Conservation (phyloP, 345 rosid genomes). For the Boechera retrofracta region DNA sequence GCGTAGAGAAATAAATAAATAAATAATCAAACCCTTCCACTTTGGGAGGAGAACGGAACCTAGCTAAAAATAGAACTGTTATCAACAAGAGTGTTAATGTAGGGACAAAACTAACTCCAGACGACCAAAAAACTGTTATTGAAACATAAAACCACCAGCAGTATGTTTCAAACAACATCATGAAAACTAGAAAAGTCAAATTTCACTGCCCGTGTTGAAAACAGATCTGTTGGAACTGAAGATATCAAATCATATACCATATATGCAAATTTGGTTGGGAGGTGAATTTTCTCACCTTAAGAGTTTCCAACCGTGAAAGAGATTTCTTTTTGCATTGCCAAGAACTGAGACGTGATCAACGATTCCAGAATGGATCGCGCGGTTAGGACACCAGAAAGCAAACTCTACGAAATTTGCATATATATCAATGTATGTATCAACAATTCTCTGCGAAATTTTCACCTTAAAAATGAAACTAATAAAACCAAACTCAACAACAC, state of each 20-base stretch:
- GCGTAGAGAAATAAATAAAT: constrained; percentile 2
- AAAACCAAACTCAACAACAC: not conserved
- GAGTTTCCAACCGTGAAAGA: not conserved
- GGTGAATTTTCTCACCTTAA: not conserved
- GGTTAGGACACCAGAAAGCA: not conserved
- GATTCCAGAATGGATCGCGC: not conserved
- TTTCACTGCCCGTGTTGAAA: not conserved
- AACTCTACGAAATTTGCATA: not conserved
- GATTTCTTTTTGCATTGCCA: not conserved
- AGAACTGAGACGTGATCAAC: not conserved
- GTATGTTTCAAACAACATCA: constrained; percentile 30
- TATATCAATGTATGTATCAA: not conserved
- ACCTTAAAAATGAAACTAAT: too few species aligned
- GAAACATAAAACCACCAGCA: constrained; percentile 23
- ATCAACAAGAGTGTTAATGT: constrained; percentile 25
- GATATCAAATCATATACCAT: not conserved
- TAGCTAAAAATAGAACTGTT: constrained; percentile 41
- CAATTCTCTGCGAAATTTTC: too few species aligned
- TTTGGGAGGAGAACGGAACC: constrained; percentile 24
- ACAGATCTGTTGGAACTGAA: constrained; percentile 16
- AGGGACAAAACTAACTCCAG: constrained; percentile 40
- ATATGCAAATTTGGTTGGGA: not conserved
- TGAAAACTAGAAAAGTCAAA: constrained; percentile 10
- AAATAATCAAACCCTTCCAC: constrained; percentile 10
- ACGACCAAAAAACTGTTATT: constrained; percentile 15